Percentiles rank a stretch among this genome's conserved stretches.
Conservation (phyloP, 2,329 filamentous ascomycete species). For the Thelonectria olida region DNA sequence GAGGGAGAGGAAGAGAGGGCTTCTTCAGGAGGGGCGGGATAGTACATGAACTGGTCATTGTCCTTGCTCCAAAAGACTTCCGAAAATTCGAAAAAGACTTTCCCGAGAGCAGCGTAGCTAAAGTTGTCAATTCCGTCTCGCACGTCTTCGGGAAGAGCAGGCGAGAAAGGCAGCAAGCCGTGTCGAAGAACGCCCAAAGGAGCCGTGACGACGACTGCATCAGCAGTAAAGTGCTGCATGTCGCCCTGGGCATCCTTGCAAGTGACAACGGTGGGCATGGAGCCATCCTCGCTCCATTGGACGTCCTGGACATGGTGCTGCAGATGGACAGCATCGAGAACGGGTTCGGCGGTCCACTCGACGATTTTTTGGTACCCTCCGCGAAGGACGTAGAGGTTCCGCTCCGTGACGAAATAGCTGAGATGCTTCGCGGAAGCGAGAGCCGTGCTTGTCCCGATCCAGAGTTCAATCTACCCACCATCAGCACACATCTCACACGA, state of each 20-base stretch:
- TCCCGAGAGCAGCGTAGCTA: slow-evolving; percentile 17
- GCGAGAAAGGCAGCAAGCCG: slow-evolving; percentile 3
- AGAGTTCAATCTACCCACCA: slow-evolving; percentile 9
- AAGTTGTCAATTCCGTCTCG: slow-evolving; percentile 1
- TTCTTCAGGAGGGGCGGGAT: slow-evolving; percentile 10
- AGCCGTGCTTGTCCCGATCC: slow-evolving; percentile 18
- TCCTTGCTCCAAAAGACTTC: slow-evolving; percentile 23
- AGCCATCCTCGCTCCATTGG: slow-evolving; percentile 15
- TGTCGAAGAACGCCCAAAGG: slow-evolving; percentile 16
- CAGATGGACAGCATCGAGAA: slow-evolving; percentile 13
- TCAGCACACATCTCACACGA: not conserved
- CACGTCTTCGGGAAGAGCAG: slow-evolving; percentile 9
- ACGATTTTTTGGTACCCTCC: slow-evolving; percentile 21
- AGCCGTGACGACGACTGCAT: slow-evolving; percentile 13
- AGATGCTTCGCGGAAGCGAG: slow-evolving; percentile 18
- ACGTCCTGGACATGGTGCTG: slow-evolving; percentile 7
- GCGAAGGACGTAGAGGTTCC: slow-evolving; percentile 19
- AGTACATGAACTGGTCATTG: slow-evolving; percentile 20
- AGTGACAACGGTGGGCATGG: slow-evolving; percentile 2
- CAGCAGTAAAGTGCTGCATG: slow-evolving; percentile 8
- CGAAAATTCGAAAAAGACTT: slow-evolving; percentile 22
- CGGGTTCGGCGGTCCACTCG: slow-evolving; percentile 16
- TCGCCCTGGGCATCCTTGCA: slow-evolving; percentile 13
- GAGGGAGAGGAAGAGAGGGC: too few species aligned
- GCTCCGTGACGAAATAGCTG: slow-evolving; percentile 18